Base-by-base conservation (phyloP, 2,329 filamentous ascomycete genomes). In the Fusarium sambucinum region DNA sequence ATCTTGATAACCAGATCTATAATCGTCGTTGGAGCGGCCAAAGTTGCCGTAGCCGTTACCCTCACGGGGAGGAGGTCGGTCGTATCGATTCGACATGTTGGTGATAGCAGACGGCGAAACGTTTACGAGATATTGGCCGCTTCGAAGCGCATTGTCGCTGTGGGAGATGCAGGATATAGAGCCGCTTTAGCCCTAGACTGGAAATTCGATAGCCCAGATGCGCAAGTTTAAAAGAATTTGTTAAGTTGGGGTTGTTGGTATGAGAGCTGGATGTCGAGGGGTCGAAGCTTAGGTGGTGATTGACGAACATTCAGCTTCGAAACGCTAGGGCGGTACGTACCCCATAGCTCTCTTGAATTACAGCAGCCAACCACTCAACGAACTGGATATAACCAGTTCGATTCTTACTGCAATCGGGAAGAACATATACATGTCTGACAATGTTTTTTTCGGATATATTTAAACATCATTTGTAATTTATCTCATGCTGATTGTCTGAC, bases 11-110 rank as follows among this genome's bases (percentile, higher is more conserved):
- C 69, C 68, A 21, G 68, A 63, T 45, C 66, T 84, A 70, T 86
- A 86, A 57, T 86, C 84, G 37, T 84, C 84, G 54, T 79, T 78
- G 50, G 73, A 54, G 40, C 73, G 61, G 69, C 80, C 77, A 70
- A 83, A 70, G 64, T 80, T 82, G 48, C 83, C 84, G 69, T 84
- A 84, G 56, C 81, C 79, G 59, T 80, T 80, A 61, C 80, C 81
- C 68, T 77, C 73, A 47, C 73, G 78, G 63, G 73, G 71, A 58
- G 84, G 75, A 58, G 84, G 75, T 63, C 74, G 78, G 73, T 81
- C 84, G 77, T 84, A 85, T 72, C 84, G 81, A 76, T 82, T 82
- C 70, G 85, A 79, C 85, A 87, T 87, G 76, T 59, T 79, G 72
- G 54, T 46, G 56, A 17, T 46, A 56, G 48, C n/a, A 56, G 45